Conservation (phyloP, 2,329 filamentous ascomycete genomes). For the Fusarium decemcellulare region DNA sequence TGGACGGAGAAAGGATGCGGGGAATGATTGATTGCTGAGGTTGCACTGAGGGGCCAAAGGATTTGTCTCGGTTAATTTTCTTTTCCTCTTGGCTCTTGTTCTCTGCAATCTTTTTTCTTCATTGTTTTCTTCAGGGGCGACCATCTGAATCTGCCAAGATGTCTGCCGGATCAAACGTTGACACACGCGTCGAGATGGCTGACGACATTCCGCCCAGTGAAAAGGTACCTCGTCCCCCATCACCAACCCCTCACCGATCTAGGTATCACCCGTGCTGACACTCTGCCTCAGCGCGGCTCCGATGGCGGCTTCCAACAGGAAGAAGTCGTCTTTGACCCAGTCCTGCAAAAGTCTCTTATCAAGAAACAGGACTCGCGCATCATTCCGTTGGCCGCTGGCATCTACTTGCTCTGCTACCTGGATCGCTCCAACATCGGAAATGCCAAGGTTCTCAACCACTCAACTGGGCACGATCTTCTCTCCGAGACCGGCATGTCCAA, state of each 20-base stretch:
- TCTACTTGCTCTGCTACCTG: constrained; percentile 61
- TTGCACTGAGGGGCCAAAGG: neutral
- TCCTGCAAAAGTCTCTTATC: constrained; percentile 17
- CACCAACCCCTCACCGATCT: too few species aligned
- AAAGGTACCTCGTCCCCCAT: constrained; percentile 19
- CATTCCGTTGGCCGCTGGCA: constrained; percentile 40
- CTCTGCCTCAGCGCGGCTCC: constrained; percentile 10
- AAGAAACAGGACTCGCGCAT: constrained; percentile 40
- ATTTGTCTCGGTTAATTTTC: constrained; percentile 20
- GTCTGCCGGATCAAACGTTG: constrained; percentile 18
- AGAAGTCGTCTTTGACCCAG: constrained; percentile 13
- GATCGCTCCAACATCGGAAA: constrained; percentile 66
- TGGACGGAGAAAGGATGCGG: constrained; percentile 18
- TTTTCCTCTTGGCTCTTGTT: constrained; percentile 9
- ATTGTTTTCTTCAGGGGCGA: neutral
- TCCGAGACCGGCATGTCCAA: constrained; percentile 61
- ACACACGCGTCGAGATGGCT: constrained; percentile 15
- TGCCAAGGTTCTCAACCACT: constrained; percentile 54
- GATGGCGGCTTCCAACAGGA: constrained; percentile 24
- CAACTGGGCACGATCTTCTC: constrained; percentile 49
- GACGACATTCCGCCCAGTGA: constrained; percentile 14
- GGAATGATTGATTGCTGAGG: constrained; percentile 8
- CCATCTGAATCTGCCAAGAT: neutral
- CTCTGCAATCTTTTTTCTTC: neutral
- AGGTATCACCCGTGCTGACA: constrained; percentile 1